Evolutionary conservation across 495 filamentous ascomycete species (phyloP).

Genomic region (Penicillium bialowiezense): DNA sequence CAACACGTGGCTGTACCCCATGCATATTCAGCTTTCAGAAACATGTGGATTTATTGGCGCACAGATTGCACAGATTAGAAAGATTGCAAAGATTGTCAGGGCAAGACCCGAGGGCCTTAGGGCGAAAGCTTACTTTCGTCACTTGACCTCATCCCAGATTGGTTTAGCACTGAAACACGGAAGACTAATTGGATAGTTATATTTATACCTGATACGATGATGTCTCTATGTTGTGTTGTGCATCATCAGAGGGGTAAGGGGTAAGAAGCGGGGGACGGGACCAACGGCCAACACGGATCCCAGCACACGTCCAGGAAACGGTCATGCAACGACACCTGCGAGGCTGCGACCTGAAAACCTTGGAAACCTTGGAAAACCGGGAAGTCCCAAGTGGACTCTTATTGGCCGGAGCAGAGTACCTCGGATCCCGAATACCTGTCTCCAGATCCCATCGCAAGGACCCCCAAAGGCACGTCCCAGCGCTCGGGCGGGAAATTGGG

Average conservation of each 20-base stretch:
- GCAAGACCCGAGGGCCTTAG: not conserved
- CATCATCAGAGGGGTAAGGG: not conserved
- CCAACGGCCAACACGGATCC: not conserved
- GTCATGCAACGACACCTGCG: not conserved
- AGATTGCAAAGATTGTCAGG: not conserved
- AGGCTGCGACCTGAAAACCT: not conserved
- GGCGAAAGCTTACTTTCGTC: constrained; percentile 5
- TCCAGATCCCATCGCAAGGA: not conserved
- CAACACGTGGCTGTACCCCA: constrained; percentile 3
- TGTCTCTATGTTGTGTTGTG: too few relatives aligned
- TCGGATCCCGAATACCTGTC: too few relatives aligned
- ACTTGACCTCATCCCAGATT: not conserved
- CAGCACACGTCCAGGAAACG: not conserved
- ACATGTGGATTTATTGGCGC: not conserved
- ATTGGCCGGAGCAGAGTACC: not conserved
- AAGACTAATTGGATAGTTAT: too few relatives aligned
- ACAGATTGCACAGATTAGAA: not conserved
- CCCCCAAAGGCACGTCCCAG: not conserved
- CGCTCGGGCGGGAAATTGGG: too few relatives aligned
- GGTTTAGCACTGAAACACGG: not conserved
- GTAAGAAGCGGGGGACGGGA: not conserved
- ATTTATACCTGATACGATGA: not conserved
- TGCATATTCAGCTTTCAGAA: not conserved
- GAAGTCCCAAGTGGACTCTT: not conserved
- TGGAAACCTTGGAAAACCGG: not conserved